phyloP scores from a whole-genome alignment of 257 asterid genomes.

The Perilla frutescens region DNA sequence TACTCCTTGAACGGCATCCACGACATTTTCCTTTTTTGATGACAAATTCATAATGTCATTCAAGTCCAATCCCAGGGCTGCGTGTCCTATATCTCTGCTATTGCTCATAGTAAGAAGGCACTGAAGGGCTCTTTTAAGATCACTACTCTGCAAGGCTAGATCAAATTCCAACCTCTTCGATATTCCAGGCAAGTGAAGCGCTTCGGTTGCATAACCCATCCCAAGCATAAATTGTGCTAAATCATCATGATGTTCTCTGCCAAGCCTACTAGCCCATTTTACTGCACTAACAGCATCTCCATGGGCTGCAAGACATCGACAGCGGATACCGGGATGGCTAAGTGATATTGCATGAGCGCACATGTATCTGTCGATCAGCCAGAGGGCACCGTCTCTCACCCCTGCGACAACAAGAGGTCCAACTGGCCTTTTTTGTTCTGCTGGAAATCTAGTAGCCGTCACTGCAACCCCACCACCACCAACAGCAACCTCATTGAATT shows the following conservation, averaged over 20 bases:
- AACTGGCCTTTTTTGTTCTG: constrained; percentile 88
- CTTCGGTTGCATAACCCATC: constrained; percentile 99
- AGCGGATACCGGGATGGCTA: constrained; percentile 95
- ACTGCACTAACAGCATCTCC: constrained; percentile 99
- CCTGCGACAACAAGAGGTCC: constrained; percentile 94
- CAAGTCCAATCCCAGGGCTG: constrained; percentile 80
- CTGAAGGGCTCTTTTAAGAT: constrained; percentile 86
- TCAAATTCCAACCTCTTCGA: constrained; percentile 93
- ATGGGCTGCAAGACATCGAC: constrained; percentile 95
- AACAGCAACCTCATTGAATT: constrained; percentile 77
- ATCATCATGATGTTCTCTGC: constrained; percentile 97
- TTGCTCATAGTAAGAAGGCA: constrained; percentile 96
- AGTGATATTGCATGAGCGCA: constrained; percentile 94
- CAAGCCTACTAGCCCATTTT: constrained; percentile 97
- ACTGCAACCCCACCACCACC: constrained; percentile 97
- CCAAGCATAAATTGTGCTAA: constrained; percentile 96
- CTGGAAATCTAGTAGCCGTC: constrained; percentile 94
- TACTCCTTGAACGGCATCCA: constrained; percentile 94
- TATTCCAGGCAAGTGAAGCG: constrained; percentile 96
- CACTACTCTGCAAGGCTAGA: constrained; percentile 93
- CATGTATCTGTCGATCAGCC: constrained; percentile 94
- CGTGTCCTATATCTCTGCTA: constrained; percentile 93
- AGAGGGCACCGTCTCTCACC: constrained; percentile 91
- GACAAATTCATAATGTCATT: constrained; percentile 86
- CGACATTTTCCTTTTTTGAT: constrained; percentile 77